These are phyloP conservation scores for Aspergillus neotritici DNA, from an alignment of 2,329 filamentous ascomycete genomes.

Conservation along the genomic window DNA sequence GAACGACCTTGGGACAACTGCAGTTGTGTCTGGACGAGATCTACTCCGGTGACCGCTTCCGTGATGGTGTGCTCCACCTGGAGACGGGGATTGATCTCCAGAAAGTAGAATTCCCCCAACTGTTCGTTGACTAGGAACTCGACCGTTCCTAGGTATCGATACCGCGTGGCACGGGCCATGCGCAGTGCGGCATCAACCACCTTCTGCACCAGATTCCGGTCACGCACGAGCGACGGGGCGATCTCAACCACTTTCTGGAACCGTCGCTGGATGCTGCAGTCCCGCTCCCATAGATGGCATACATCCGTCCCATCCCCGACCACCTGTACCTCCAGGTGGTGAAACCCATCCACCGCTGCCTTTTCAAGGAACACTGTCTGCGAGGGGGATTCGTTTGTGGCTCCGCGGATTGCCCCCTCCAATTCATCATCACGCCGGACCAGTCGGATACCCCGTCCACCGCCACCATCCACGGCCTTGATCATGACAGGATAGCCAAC, in stretches of 20 bases:
- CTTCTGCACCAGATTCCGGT: conserved; percentile 43
- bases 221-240: conserved; percentile 48
- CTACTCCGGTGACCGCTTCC: conserved; percentile 49
- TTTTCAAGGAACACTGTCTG: conserved; percentile 55
- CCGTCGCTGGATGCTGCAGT: conserved; percentile 56
- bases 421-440: conserved; percentile 43
- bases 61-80: conserved; percentile 61
- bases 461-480: conserved; percentile 61
- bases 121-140: conserved; percentile 56
- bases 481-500: conserved; percentile 55
- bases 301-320: conserved; percentile 52
- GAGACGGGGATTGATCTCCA: conserved; percentile 57
- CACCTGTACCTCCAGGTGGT: conserved; percentile 58
- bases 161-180: conserved; percentile 42
- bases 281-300: conserved; percentile 54
- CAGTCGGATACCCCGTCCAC: conserved; percentile 56
- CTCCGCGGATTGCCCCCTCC: conserved; percentile 44
- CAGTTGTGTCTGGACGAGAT: conserved; percentile 53
- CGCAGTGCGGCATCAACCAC: conserved; percentile 51
- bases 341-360: conserved; percentile 57
- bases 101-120: conserved; percentile 50
- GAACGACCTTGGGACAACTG: conserved; percentile 48
- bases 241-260: conserved; percentile 59
- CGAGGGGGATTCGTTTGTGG: conserved; percentile 55
- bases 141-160: conserved; percentile 58